A percentile compares a stretch with the other conserved stretches of the same genome.
Evolutionary conservation across 1,139 yeast species (phyloP).

Genomic region (Suhomyces chickasaworum): DNA sequence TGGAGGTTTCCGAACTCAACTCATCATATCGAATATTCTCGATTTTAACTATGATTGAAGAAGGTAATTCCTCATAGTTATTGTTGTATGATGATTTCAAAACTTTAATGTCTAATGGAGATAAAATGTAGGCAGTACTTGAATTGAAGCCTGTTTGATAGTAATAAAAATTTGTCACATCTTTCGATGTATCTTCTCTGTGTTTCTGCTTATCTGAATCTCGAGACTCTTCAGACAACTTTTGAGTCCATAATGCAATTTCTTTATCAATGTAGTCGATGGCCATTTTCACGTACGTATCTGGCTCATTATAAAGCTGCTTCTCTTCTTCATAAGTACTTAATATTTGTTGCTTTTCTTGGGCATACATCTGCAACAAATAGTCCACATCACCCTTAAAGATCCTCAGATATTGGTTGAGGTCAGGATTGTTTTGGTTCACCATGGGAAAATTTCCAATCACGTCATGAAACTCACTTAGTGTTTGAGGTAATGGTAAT

Average conservation of each 20-base stretch:
- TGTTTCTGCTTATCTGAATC: not conserved
- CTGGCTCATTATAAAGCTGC: conserved; percentile 60
- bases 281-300: conserved; percentile 59
- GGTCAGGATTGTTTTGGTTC: conserved; percentile 25
- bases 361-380: conserved; percentile 52
- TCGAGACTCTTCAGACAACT: conserved; percentile 15
- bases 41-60: conserved; percentile 58
- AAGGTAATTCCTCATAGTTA: conserved; percentile 66
- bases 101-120: conserved; percentile 79
- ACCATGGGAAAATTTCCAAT: conserved; percentile 38
- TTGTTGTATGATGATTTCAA: conserved; percentile 60
- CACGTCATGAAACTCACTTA: conserved; percentile 31
- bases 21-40: conserved; percentile 73
- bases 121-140: conserved; percentile 63
- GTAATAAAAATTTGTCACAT: conserved; percentile 36
- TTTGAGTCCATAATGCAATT: conserved; percentile 39
- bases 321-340: conserved; percentile 57
- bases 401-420: conserved; percentile 49
- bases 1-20: conserved; percentile 50
- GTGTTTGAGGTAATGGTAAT: conserved; percentile 60
- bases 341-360: conserved; percentile 55
- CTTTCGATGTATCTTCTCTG: not conserved
- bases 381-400: conserved; percentile 64
- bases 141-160: conserved; percentile 78
- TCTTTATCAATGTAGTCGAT: conserved; percentile 52